Base-by-base conservation (phyloP, 2,329 filamentous ascomycete genomes). In the Trichophyton rubrum region DNA sequence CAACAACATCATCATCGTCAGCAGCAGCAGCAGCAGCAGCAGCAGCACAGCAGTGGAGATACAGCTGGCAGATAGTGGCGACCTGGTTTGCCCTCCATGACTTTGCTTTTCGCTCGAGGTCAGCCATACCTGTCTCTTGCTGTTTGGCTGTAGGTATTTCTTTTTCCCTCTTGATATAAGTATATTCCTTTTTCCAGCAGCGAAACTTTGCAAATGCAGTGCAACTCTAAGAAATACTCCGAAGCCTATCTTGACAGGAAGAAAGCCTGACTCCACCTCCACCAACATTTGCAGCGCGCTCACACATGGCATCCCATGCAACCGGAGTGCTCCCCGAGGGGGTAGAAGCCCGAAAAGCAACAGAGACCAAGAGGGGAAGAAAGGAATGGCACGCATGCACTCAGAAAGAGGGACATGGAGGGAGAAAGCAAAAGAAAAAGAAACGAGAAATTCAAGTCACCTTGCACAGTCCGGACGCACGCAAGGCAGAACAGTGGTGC, bases 161-260 rank as follows among this genome's bases (percentile, higher is more conserved):
- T 47, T 47, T 24, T 47, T 47, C 2, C 7, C 11, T 27, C 24
- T 53, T 2, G 15, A 13, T 17, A 9, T 51, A n/a, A n/a, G n/a
- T n/a, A 51, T 13, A 24, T 51, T 51, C 22, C 22, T 51, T 27
- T 51, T 51, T 51, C 45, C 8, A 30, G 1, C n/a, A 15, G 49
- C 49, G 27, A 53, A 53, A 53, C 49, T 53, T 53, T 53, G 49
- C 49, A 53, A 53, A 53, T 53, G 49, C 49, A 30, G 22, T 53
- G 49, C 49, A 53, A 53, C 49, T 53, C 49, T 53, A 53, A 53
- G 49, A 53, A 53, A 53, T 53, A 33, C 40, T 33, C 49, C 49
- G 49, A 53, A 53, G 49, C 49, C 49, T 53, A 53, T 53, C 49
- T 53, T 33, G 49, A 53, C 43, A 47, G 43, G 43, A 43, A n/a